Evolutionary conservation across 1,139 yeast genomes (phyloP).

Genomic region (Spathaspora sp.): DNA sequence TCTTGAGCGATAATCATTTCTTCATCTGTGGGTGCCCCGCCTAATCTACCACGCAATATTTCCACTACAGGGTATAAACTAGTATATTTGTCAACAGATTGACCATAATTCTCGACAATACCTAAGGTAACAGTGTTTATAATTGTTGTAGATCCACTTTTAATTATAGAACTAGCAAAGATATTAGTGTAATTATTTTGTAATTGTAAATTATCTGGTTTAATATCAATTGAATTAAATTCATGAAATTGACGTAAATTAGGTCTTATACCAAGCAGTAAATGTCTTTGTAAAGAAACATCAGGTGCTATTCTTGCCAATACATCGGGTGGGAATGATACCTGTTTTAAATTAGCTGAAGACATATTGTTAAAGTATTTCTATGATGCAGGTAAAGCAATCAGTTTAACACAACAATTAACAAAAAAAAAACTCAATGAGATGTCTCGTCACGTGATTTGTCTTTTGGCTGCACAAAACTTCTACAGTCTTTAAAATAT

Average conservation of each 20-base stretch:
- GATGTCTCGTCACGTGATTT: not conserved
- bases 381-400: too few relatives aligned
- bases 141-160: slow-evolving; percentile 73
- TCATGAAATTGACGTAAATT: slow-evolving; percentile 70
- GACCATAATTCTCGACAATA: slow-evolving; percentile 47
- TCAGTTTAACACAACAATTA: too few relatives aligned
- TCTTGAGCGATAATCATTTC: slow-evolving; percentile 81
- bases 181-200: slow-evolving; percentile 41
- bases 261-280: slow-evolving; percentile 71
- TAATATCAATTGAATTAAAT: slow-evolving; percentile 57
- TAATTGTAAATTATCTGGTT: slow-evolving; percentile 18
- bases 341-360: slow-evolving; percentile 29
- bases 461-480: too few relatives aligned
- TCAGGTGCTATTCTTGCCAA: slow-evolving; percentile 87
- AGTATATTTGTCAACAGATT: slow-evolving; percentile 28
- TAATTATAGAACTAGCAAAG: slow-evolving; percentile 71
- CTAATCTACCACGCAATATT: slow-evolving; percentile 69
- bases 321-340: slow-evolving; percentile 76
- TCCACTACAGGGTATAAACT: slow-evolving; percentile 79
- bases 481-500: too few relatives aligned
- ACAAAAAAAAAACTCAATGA: too few relatives aligned
- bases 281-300: slow-evolving; percentile 73
- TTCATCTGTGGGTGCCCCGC: slow-evolving; percentile 88
- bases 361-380: not conserved
- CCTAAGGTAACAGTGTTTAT: slow-evolving; percentile 78